A percentile compares a stretch with the other conserved stretches of the same genome.
Evolutionary conservation across 129 eudicot genomes (phyloP).

Genomic region (Chrysanthemum seticuspe): DNA sequence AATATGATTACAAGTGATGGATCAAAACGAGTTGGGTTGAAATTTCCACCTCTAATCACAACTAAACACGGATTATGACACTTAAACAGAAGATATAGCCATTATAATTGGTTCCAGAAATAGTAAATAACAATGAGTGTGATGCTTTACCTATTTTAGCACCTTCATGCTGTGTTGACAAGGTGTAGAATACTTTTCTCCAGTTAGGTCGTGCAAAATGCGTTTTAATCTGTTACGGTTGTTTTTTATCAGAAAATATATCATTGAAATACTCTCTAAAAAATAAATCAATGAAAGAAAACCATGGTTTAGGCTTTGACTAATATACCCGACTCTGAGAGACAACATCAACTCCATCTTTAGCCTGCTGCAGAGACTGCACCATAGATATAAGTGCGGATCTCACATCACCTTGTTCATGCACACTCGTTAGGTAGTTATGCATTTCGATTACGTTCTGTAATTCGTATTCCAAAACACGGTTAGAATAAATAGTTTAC

Average conservation of each 20-base stretch:
- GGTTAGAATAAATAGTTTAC: conserved; percentile 7
- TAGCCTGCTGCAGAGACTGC: conserved; percentile 87
- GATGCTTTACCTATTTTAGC: conserved; percentile 58
- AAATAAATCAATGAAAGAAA: background rate
- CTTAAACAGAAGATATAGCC: background rate
- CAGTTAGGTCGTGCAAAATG: conserved; percentile 97
- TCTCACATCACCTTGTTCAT: conserved; percentile 95
- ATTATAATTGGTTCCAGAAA: background rate
- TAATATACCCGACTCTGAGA: conserved; percentile 81
- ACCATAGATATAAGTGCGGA: conserved; percentile 96
- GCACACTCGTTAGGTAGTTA: conserved; percentile 86
- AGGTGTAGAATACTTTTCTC: conserved; percentile 66
- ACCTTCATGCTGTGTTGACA: conserved; percentile 47
- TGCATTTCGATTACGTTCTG: conserved; percentile 97
- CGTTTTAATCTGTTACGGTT: conserved; percentile 61
- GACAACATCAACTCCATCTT: conserved; percentile 90
- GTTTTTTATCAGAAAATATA: conserved; percentile 16
- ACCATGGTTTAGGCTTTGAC: background rate
- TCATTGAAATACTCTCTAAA: background rate
- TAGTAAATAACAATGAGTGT: conserved; percentile 1
- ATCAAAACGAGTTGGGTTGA: background rate
- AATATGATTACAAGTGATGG: conserved; percentile 5
- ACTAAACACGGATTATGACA: background rate
- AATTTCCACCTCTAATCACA: conserved; percentile 5
- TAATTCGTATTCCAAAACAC: conserved; percentile 24